Evolutionary conservation across 2,329 filamentous ascomycete genomes (phyloP), one percentile per base, ranked within the genome.

Genomic region (Colletotrichum sp.): DNA sequence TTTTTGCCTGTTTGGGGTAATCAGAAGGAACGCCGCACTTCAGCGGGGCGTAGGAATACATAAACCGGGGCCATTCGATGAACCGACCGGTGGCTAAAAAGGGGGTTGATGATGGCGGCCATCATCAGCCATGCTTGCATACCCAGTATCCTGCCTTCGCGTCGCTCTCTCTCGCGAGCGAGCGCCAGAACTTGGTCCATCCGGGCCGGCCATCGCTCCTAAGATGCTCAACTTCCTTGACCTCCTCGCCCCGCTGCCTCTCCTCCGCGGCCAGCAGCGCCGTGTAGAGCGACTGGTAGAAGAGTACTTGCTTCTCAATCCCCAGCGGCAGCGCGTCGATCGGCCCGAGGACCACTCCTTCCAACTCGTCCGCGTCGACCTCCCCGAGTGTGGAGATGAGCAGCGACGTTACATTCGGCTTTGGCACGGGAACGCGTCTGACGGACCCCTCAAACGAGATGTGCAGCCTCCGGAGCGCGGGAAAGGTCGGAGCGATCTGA

Each of bases 111-210:
- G 44, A 21, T 64, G 32, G 30, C 57, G 21, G 34, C 2, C 44
- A 21, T 21, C 26, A 12, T 77, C 59, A 77, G 26, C 74, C 71
- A 59, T 71, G 66, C 71, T 75, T 74, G 63, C 71, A 77, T n/a
- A 77, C 63, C 76, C 76, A 77, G 62, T 77, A 77, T 34, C 76
- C 76, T 3, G 62, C 75, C 36, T 57, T 73, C 10, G 34, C 12
- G 15, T 55, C 21, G 26, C 62, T 32, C 21, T 34, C 59, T 2
- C 16, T 44, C 15, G 63, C 70, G 6, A 75, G 49, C 18, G 75
- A 64, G n/a, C 76, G 70, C 76, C 76, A 77, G 26, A 77, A 77
- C 32, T 76, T 75, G 28, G 70, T 77, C 74, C 76, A 77, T 36
- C 75, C 75, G n/a, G 71, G 72, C 32, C 66, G 72, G 15, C 72